Evolutionary conservation across 768 basidiomycete genomes (phyloP).

Genomic region (Glaciozyma martinii): DNA sequence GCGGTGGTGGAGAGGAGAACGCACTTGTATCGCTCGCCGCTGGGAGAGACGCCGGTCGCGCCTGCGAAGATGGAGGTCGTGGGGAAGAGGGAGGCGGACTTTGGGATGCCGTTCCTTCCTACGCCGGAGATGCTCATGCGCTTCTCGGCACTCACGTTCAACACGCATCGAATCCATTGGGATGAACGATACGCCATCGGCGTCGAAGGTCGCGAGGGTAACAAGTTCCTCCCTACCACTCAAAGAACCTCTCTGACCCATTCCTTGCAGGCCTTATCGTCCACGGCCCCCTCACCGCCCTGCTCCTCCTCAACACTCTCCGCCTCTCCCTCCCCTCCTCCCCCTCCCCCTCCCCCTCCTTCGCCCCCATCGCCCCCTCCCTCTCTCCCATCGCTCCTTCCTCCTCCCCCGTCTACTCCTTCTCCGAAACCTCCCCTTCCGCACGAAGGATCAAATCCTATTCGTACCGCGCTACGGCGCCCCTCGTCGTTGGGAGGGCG

Average conservation of each 20-base stretch:
- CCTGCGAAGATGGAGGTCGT: not conserved
- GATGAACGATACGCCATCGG: not conserved
- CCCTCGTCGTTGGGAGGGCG: not conserved
- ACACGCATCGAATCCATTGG: slow-evolving; percentile 4
- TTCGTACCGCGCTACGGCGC: not conserved
- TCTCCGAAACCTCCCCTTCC: not conserved
- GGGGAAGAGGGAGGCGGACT: not conserved
- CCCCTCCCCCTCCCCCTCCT: not conserved
- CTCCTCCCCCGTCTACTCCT: too few species aligned
- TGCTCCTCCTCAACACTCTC: not conserved
- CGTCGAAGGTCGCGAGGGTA: not conserved
- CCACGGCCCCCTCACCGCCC: not conserved
- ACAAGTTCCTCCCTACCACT: not conserved
- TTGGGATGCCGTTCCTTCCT: not conserved
- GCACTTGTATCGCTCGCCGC: not conserved
- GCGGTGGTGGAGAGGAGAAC: not conserved
- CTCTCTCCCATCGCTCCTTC: not conserved
- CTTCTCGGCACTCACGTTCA: slow-evolving; percentile 5
- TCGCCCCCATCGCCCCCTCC: not conserved
- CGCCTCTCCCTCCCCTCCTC: not conserved
- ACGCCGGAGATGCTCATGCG: not conserved
- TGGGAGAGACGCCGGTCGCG: not conserved
- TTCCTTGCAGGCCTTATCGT: not conserved
- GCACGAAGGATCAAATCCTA: not conserved
- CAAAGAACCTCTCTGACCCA: not conserved